These are phyloP conservation scores for Bothia castanella DNA, from an alignment of 1,284 basidiomycete species.

Conservation along the genomic window DNA sequence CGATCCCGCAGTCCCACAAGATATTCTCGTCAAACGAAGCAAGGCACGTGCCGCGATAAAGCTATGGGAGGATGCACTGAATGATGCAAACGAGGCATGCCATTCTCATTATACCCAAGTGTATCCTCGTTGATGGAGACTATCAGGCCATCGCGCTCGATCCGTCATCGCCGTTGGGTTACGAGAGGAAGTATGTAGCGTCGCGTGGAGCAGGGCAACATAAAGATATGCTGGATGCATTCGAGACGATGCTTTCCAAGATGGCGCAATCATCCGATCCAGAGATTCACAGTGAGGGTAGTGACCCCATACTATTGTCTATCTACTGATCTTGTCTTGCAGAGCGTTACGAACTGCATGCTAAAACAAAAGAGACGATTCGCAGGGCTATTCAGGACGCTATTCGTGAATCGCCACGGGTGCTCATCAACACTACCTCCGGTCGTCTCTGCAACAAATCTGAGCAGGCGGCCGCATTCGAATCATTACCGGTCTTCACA, in stretches of 20 bases:
- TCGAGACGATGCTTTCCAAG: neutral
- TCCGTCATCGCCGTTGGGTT: neutral
- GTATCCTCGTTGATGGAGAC: neutral
- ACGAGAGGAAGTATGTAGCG: neutral
- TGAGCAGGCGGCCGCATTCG: neutral
- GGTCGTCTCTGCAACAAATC: neutral
- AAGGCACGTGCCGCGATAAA: too few species aligned
- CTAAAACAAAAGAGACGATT: neutral
- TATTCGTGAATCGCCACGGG: neutral
- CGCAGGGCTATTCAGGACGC: neutral
- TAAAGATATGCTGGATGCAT: neutral
- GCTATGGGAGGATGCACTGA: neutral
- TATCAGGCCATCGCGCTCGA: neutral
- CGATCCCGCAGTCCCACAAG: too few species aligned
- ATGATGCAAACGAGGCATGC: neutral
- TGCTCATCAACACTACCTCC: neutral
- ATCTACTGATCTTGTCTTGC: neutral
- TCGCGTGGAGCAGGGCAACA: neutral
- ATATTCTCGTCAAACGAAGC: too few species aligned
- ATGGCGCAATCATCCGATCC: neutral
- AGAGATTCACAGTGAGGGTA: neutral
- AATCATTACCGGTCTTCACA: constrained; percentile 3
- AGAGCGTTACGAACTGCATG: neutral
- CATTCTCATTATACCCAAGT: too few species aligned
- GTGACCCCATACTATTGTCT: neutral